phyloP scores from a whole-genome alignment of 2,329 filamentous ascomycete species.

The Beauveria pseudobassiana region DNA sequence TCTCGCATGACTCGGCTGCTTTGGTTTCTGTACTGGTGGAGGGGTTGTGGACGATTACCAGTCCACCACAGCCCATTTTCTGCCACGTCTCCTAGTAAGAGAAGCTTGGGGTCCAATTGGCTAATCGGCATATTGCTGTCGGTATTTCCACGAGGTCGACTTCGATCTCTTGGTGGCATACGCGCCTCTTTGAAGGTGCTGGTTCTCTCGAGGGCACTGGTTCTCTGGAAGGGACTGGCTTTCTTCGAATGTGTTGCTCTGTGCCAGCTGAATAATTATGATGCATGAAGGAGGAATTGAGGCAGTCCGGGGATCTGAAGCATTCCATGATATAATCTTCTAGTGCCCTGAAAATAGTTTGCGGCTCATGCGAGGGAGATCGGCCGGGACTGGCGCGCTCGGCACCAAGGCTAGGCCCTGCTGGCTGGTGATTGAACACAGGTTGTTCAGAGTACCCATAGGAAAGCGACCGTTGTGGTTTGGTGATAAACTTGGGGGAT shows the following conservation, averaged over 20 bases:
- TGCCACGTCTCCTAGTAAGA: conserved; percentile 66
- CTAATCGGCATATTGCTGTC: conserved; percentile 23
- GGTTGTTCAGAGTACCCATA: conserved; percentile 37
- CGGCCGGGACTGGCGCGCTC: conserved; percentile 13
- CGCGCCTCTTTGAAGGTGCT: conserved; percentile 25
- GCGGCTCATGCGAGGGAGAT: conserved; percentile 31
- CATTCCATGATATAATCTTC: conserved; percentile 69
- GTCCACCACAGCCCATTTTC: conserved; percentile 84
- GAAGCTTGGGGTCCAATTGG: conserved; percentile 66
- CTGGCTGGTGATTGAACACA: conserved; percentile 9
- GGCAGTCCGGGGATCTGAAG: conserved; percentile 60
- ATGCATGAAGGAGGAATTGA: conserved; percentile 68
- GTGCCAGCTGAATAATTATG: conserved; percentile 9
- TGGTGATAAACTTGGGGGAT: not conserved
- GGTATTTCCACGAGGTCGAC: conserved; percentile 12
- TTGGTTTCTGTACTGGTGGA: not conserved
- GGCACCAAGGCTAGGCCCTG: not conserved
- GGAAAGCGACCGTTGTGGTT: conserved; percentile 32
- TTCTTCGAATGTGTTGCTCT: conserved; percentile 18
- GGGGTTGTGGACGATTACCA: conserved; percentile 31
- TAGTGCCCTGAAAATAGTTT: conserved; percentile 62
- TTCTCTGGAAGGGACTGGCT: conserved; percentile 23
- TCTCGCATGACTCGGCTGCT: not conserved
- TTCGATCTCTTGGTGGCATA: conserved; percentile 22
- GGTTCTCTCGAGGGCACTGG: conserved; percentile 27